These are phyloP conservation scores for Nymphaea colorata DNA, from an alignment of 164 flowering plant species.

Conservation along the genomic window DNA sequence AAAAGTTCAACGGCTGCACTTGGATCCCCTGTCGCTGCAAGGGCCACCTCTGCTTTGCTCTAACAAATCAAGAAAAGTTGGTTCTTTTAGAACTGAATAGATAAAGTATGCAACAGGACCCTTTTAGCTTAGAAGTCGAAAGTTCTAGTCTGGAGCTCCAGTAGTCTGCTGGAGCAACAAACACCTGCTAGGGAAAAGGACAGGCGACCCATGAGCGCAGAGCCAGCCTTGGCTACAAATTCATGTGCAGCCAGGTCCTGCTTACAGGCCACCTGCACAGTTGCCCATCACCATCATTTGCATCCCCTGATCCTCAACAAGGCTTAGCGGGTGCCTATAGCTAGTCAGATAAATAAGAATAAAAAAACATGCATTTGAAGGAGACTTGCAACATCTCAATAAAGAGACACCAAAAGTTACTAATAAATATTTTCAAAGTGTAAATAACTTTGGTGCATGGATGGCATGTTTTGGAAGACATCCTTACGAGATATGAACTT, in stretches of 20 bases:
- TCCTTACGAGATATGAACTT: too few relatives aligned
- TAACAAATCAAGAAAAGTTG: slow-evolving; percentile 18
- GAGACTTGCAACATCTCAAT: too few relatives aligned
- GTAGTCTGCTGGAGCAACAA: not conserved
- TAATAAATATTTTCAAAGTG: too few relatives aligned
- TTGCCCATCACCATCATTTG: too few relatives aligned
- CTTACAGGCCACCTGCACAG: too few relatives aligned
- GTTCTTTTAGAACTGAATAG: not conserved
- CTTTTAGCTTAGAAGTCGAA: not conserved
- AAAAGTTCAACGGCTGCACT: slow-evolving; percentile 87
- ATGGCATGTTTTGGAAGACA: too few relatives aligned
- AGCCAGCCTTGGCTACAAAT: not conserved
- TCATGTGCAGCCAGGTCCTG: not conserved
- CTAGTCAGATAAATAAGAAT: too few relatives aligned
- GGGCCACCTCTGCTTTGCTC: slow-evolving; percentile 96
- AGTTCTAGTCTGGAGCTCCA: not conserved
- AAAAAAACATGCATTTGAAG: too few relatives aligned
- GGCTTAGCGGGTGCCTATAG: too few relatives aligned
- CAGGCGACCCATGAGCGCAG: not conserved
- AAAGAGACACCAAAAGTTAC: too few relatives aligned
- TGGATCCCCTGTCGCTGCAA: slow-evolving; percentile 84
- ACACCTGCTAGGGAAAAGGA: not conserved
- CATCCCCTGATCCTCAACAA: too few relatives aligned
- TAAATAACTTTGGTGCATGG: too few relatives aligned
- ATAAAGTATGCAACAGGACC: not conserved